Base-by-base conservation (phyloP, 108 stramenopile species). In the Fistulifera solaris region DNA sequence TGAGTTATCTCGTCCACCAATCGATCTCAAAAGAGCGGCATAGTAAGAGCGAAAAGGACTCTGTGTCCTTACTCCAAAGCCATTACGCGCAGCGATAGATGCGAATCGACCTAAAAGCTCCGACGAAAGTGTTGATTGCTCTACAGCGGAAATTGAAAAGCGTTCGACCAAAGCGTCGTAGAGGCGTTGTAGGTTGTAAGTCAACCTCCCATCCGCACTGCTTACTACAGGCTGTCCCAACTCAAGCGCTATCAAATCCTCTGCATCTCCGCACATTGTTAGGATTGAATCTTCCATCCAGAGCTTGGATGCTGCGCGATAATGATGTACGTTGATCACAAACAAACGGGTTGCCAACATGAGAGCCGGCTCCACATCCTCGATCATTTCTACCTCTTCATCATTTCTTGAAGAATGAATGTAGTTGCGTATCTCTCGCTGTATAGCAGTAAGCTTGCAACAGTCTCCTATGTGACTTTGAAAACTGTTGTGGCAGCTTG, bases 1-100 rank as follows among this genome's bases (percentile, higher is more conserved):
- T 18, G 75, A 62, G n/a, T 54, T 61, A 35, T 35, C 31, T 15
- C 75, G 50, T 45, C 68, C 52, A 38, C 54, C 47, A 31, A 54
- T 40, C n/a, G 53, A 54, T 15, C 75, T 62, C 4, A 68, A n/a
- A 13, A 71, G 18, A 7, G 50, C 62, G 23, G 44, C 47, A 48
- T 71, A 71, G 47, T 76, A 76, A 17, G 65, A 24, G 27, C 51
- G 40, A 44, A 76, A 76, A 17, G 75, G 75, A 24, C 58, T 65
- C 51, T 62, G 59, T 6, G 74, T 75, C 5, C 28, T 17, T 15
- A 65, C 11, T 14, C 56, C 52, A 59, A 75, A 59, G 3, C 68
- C 59, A 52, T 75, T 76, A 4, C 75, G 58, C 35, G 53, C 62
- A 11, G 66, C 66, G 18, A 59, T 52, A 23, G 66, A 43, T 16